These are phyloP conservation scores for Camellia oleifera DNA, from an alignment of 179 eudicot species.

Conservation along the genomic window DNA sequence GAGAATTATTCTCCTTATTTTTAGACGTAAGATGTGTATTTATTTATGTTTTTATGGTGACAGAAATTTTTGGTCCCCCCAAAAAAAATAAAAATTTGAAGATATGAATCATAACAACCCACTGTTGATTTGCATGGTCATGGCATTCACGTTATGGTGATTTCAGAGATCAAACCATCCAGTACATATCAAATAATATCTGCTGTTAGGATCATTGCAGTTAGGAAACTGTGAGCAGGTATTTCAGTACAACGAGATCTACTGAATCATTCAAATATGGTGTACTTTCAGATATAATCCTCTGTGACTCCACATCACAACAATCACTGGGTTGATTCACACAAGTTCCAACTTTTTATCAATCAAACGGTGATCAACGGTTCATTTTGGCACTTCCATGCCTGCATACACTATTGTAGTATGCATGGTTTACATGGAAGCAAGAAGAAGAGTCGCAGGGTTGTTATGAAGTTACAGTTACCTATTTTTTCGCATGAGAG, in stretches of 20 bases:
- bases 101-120: neutral
- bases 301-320: no score
- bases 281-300: neutral
- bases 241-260: constrained; percentile 8
- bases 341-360: no score
- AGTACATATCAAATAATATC: neutral
- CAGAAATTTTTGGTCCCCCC: neutral
- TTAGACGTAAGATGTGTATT: no score
- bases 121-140: constrained; percentile 8
- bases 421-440: neutral
- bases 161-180: neutral
- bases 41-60: neutral
- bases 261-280: constrained; percentile 11
- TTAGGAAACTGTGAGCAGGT: neutral
- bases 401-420: no score
- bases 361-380: neutral
- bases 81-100: neutral
- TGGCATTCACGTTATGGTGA: neutral
- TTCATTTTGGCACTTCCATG: neutral
- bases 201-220: constrained; percentile 1
- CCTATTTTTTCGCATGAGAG: neutral
- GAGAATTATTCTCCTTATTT: no score
- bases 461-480: neutral
- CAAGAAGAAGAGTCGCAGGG: neutral
- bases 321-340: no score